Evolutionary conservation across 2,329 filamentous ascomycete genomes (phyloP), one percentile per base, ranked within the genome.

Genomic region (Claviceps lovelessii): DNA sequence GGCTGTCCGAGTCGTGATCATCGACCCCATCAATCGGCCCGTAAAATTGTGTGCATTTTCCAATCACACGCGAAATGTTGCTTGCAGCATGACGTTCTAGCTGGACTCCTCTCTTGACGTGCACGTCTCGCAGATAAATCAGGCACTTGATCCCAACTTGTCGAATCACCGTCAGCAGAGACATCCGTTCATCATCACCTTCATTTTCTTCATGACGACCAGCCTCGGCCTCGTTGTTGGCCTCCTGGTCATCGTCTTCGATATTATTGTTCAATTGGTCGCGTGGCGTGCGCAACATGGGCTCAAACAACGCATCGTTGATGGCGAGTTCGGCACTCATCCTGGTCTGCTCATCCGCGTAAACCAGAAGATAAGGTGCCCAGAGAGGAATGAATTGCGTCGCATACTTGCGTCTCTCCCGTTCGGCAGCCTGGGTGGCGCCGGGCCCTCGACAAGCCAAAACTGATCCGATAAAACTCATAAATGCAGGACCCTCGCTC

Each of bases 281-380:
- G 13, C 39, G 44, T 11, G 29, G 15, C n/a, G 23, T 29, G 35
- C 57, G 57, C 3, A 59, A 52, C 2, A 64, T 58, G 45, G 65
- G 62, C 15, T 59, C 58, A 53, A 79, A 76, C 5, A 81, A 54
- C 42, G 70, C 68, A 2, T 71, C 64, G 3, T 69, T 63, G 19
- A 81, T 56, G 54, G 80, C 73, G 0, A 61, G 58, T 52, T 76
- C 72, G 5, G 76, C 70, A 3, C 68, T 68, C 7, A 57, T 59
- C 51, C 73, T 71, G 17, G 79, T 71, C 3, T 63, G 59, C 5
- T 64, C 56, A 51, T 80, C 75, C 29, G 68, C 69, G 58, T 73
- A 76, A 8, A 70, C 72, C 37, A 82, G 65, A 29, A 81, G 63
- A 29, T 69, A 67, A 1, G 79, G 78, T 5, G 68, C 73, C 79